Conservation (phyloP, 129 eudicot genomes). For the Gnaphalium uliginosum region DNA sequence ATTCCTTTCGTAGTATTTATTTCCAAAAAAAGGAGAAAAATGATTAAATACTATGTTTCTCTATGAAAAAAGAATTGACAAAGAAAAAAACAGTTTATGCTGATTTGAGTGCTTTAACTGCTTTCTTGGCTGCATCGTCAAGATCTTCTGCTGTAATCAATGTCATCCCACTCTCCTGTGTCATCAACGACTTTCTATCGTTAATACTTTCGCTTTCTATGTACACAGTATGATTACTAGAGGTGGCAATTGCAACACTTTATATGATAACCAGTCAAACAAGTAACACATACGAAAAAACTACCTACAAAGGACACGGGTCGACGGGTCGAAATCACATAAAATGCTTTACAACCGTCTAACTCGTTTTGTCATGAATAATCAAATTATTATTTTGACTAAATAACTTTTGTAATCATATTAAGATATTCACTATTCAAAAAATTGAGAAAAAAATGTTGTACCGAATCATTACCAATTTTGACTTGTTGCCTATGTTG, state of each 20-base stretch:
- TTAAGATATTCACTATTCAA: too few relatives aligned
- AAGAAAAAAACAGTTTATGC: constrained; percentile 12
- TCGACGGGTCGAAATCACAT: background rate
- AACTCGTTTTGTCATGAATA: background rate
- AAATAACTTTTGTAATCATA: too few relatives aligned
- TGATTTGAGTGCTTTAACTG: constrained; percentile 67
- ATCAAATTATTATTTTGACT: too few relatives aligned
- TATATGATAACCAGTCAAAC: background rate
- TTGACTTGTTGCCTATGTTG: background rate
- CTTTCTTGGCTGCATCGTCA: constrained; percentile 97
- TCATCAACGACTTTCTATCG: background rate
- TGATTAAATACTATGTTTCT: background rate
- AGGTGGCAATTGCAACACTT: background rate
- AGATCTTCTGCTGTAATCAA: constrained; percentile 92
- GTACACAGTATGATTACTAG: background rate
- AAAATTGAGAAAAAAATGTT: background rate
- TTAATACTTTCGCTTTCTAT: background rate
- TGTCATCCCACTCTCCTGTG: constrained; percentile 93
- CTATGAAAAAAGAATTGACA: constrained; percentile 12
- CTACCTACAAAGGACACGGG: background rate
- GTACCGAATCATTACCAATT: background rate
- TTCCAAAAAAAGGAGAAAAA: background rate
- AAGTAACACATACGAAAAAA: background rate
- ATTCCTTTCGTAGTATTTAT: background rate
- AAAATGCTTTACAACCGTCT: background rate